Evolutionary conservation across 2,329 filamentous ascomycete species (phyloP), one percentile per base, ranked within the genome.

Genomic region (Simplicillium aogashimaense): DNA sequence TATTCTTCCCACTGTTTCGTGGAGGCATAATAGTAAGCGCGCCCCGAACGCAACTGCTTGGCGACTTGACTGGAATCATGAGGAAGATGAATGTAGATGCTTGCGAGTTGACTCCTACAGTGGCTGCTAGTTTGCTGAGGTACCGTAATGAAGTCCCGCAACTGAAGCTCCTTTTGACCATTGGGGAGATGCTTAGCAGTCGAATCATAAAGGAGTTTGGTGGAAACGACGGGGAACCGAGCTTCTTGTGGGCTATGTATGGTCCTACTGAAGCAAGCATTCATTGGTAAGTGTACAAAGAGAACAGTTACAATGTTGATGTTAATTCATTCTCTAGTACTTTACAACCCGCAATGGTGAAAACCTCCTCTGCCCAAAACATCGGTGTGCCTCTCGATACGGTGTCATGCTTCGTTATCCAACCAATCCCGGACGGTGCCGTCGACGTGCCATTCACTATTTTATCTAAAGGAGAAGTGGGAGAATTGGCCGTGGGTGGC

Each of bases 191-290:
- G 88, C 72, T 95, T 29, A 94, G 84, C 3, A 68, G 72, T 33
- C 74, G 77, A 8, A 81, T 95, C 2, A 70, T 95, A 16, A 65
- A 76, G 29, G 86, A 94, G 53, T 95, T 92, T 66, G 87, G 86
- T 6, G 76, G 76, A 3, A 63, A 66, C 9, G 53, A 58, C 1
- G 54, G 53, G 1, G 61, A 60, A 7, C 55, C 65, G 2, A 81
- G 83, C 48, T 79, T 94, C 34, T 68, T 95, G 1, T 89, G 86
- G 74, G 89, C 81, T 29, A 94, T 95, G 87, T 95, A 95, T 54
- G 89, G 89, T 1, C 89, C 89, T 2, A 95, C 89, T 0, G 89
- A 95, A 62, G 86, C 86, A 7, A 79, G 88, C 0, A 94, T 95
- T 42, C 89, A 95, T 56, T 95, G 75, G 71, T 73, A 53, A 59